A percentile compares a stretch with the other conserved stretches of the same genome.
phyloP scores from a whole-genome alignment of 176 grass and related monocot species.

The Guadua angustifolia region DNA sequence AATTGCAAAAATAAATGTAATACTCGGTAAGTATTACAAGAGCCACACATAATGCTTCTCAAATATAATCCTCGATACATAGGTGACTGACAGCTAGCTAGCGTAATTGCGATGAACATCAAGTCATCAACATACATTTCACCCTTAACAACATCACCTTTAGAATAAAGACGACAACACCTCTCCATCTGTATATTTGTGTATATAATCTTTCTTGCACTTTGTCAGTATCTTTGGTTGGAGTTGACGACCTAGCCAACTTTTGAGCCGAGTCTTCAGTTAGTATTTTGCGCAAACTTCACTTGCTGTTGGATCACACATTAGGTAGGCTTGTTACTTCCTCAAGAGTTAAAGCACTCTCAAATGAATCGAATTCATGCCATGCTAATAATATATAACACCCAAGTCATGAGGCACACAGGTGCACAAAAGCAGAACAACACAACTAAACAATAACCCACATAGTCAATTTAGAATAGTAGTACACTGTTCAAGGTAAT shows the following conservation, averaged over 20 bases:
- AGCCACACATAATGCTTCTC: background rate
- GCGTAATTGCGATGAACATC: background rate
- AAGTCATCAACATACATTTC: background rate
- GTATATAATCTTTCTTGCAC: background rate
- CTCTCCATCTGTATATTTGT: conserved; percentile 8
- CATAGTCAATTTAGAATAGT: background rate
- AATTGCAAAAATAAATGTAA: too few species aligned
- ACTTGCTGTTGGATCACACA: conserved; percentile 21
- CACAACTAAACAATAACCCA: too few species aligned
- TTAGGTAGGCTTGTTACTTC: too few species aligned
- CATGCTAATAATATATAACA: background rate
- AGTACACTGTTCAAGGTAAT: too few species aligned
- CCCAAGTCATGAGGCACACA: background rate
- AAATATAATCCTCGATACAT: background rate
- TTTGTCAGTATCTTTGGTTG: background rate
- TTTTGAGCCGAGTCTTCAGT: background rate
- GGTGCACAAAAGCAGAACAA: background rate
- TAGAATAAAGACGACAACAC: conserved; percentile 24
- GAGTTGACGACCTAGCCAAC: conserved; percentile 6
- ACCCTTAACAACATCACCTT: conserved; percentile 12
- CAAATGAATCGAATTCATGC: background rate
- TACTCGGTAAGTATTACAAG: background rate
- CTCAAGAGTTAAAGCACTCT: background rate
- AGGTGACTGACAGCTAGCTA: conserved; percentile 13
- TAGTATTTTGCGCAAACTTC: background rate